phyloP scores from a whole-genome alignment of 805 yeast species.

The Myxozyma kluyveri region DNA sequence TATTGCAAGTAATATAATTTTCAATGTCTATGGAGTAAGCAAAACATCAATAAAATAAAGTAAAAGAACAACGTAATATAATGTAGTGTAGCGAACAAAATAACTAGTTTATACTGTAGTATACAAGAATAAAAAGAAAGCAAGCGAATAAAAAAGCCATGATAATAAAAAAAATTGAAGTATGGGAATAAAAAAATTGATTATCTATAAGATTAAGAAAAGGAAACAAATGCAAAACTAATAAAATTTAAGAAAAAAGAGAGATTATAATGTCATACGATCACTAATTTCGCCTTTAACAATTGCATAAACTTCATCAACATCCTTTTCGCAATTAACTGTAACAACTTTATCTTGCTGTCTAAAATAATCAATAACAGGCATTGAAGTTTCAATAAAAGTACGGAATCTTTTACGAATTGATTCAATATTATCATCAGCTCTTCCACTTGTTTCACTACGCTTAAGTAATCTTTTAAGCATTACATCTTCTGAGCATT shows the following conservation, averaged over 20 bases:
- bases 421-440: slow-evolving; percentile 89
- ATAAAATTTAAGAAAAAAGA: neutral
- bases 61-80: too few species aligned
- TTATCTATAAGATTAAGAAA: neutral
- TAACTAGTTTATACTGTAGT: too few species aligned
- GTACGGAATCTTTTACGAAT: slow-evolving; percentile 85
- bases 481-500: slow-evolving; percentile 79
- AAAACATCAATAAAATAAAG: too few species aligned
- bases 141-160: too few species aligned
- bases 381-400: slow-evolving; percentile 85
- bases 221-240: neutral
- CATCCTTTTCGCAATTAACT: slow-evolving; percentile 74
- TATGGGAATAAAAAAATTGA: neutral
- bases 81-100: too few species aligned
- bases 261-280: slow-evolving; percentile 19
- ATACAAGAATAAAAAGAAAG: too few species aligned
- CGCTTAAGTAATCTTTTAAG: slow-evolving; percentile 78
- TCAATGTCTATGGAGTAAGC: too few species aligned
- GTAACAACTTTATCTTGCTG: slow-evolving; percentile 63
- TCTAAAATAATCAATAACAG: slow-evolving; percentile 77
- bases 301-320: slow-evolving; percentile 65
- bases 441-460: slow-evolving; percentile 91
- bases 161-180: neutral
- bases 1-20: too few species aligned
- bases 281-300: slow-evolving; percentile 65